Conservation (phyloP, 371 early-diverging fungal genomes). For the Chytridium lagenaria region DNA sequence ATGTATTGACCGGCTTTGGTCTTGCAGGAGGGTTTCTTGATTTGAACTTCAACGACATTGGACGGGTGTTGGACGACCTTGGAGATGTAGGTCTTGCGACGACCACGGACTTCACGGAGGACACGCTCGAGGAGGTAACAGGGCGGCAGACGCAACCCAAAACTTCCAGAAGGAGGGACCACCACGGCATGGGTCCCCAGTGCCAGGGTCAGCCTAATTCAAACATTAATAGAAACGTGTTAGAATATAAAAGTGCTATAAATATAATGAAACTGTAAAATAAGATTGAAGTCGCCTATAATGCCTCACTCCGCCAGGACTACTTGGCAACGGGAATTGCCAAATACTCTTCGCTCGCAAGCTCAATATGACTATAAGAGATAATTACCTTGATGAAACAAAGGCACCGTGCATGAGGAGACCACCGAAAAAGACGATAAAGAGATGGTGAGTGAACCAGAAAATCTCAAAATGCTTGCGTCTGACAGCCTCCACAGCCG, state of each 20-base stretch:
- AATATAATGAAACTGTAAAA: no score
- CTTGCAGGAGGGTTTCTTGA: slow-evolving; percentile 64
- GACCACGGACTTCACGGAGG: slow-evolving; percentile 73
- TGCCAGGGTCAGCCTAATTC: slow-evolving; percentile 52
- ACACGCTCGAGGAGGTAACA: slow-evolving; percentile 76
- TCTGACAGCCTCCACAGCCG: slow-evolving; percentile 67
- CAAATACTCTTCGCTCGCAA: no score
- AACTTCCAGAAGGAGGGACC: slow-evolving; percentile 83
- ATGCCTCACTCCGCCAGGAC: no score
- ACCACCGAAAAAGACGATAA: slow-evolving; percentile 78
- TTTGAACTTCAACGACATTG: slow-evolving; percentile 73
- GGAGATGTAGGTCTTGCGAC: slow-evolving; percentile 67
- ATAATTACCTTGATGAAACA: slow-evolving; percentile 70
- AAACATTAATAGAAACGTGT: background rate
- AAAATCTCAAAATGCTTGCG: slow-evolving; percentile 77
- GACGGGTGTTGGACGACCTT: slow-evolving; percentile 71
- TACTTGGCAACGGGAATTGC: no score
- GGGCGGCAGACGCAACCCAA: slow-evolving; percentile 70
- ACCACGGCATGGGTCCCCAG: slow-evolving; percentile 65
- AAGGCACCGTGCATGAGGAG: slow-evolving; percentile 84
- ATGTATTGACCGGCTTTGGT: slow-evolving; percentile 76
- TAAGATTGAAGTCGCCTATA: no score
- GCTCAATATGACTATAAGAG: no score
- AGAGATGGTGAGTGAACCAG: slow-evolving; percentile 87
- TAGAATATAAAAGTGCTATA: background rate